Base-by-base conservation (phyloP, 139 green algal genomes). In the Microglena sp. region DNA sequence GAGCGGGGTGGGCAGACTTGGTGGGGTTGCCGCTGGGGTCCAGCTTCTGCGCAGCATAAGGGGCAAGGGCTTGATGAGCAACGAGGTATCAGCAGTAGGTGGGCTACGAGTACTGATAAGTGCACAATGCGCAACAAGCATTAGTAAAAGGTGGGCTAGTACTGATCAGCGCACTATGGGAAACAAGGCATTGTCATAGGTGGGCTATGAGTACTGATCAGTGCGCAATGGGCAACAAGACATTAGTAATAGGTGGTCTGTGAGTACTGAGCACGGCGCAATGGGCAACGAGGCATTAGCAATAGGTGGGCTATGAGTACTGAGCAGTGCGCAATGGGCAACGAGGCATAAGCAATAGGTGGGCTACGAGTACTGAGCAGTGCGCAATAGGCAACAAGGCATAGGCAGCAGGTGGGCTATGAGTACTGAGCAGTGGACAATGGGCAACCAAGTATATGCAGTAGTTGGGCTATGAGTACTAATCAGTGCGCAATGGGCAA, bases 1-100 rank as follows among this genome's bases (percentile, higher is more conserved):
- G 85, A 0, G 93, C 93, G 26, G 93, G 88, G 73, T 96, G 90
- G 0, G 90, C 90, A 3, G 82, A 91, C 43, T 83, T 78, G 24
- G 89, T 96, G 26, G 89, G 86, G 22, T 64, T 89, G 56, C 88
- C 92, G 33, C 94, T 78, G 11, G 90, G 87, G 0, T 67, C 84
- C 0, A 76, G 27, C 75, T 95, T 95, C 89, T 96, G 77, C 80
- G 59, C 2, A 0, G 31, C n/a, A n/a, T 4, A 8, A 30, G 5
- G 28, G 26, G 1, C 5, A 35, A 26, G 33, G 26, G 21, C 2
- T 29, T 7, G n/a, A n/a, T n/a, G 8, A 44, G n/a, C 22, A 55
- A 46, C 2, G 26, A 35, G 11, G 0, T 7, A 40, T 50, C 44
- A 4, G 0, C 26, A 56, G 1, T 18, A 46, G 2, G 29, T 43